Conservation (phyloP, 768 basidiomycete species). For the Mycena floridula region DNA sequence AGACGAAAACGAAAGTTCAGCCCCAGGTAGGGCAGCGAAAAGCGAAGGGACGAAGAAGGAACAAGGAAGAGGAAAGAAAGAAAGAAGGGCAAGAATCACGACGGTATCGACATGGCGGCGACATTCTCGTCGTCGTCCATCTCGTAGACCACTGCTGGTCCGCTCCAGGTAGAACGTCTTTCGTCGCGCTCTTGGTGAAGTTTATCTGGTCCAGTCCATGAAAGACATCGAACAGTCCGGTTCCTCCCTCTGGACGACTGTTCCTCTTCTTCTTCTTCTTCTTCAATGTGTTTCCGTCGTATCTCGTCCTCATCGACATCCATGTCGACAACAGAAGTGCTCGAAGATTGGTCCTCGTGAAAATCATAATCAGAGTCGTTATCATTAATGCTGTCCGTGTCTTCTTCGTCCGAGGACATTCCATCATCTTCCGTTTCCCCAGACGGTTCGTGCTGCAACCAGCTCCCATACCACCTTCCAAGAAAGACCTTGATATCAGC, state of each 20-base stretch:
- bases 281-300: not conserved
- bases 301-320: not conserved
- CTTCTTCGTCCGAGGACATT: conserved; percentile 21
- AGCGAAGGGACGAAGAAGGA: not conserved
- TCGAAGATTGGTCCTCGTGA: conserved; percentile 12
- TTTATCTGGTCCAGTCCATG: conserved; percentile 3
- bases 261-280: not conserved
- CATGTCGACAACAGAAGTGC: not conserved
- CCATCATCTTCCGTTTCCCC: conserved; percentile 19
- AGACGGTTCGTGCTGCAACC: conserved; percentile 35
- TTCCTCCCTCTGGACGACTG: not conserved
- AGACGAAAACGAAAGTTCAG: not conserved
- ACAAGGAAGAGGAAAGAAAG: not conserved
- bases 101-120: not conserved
- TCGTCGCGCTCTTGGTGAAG: not conserved
- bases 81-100: not conserved
- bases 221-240: conserved; percentile 2
- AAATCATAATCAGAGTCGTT: conserved; percentile 1
- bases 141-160: not conserved
- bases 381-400: conserved; percentile 9
- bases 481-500: conserved; percentile 74
- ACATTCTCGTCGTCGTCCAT: not conserved
- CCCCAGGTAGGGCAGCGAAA: not conserved
- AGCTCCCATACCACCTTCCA: conserved; percentile 66
- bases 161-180: not conserved